Conservation (phyloP, 2,329 filamentous ascomycete genomes). For the Aspergillus sp. region DNA sequence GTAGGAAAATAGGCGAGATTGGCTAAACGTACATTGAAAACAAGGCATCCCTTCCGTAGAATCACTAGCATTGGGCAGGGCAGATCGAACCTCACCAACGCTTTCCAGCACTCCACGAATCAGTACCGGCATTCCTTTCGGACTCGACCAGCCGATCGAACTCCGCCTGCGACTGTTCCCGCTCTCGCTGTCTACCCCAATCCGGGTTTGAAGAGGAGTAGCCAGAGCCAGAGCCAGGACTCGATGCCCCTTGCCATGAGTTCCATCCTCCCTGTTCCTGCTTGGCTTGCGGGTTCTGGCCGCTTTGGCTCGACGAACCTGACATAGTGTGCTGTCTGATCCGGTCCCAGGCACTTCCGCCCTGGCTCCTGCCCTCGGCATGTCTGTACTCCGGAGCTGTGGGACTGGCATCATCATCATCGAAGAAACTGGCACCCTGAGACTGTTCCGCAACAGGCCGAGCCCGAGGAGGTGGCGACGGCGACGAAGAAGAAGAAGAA, state of each 20-base stretch:
- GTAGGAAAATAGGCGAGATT: not conserved
- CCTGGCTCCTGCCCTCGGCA: constrained; percentile 5
- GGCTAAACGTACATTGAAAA: not conserved
- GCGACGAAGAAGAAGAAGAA: too few relatives aligned
- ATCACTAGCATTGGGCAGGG: not conserved
- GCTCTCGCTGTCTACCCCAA: constrained; percentile 26
- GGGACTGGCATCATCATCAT: constrained; percentile 39
- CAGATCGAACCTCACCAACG: constrained; percentile 16
- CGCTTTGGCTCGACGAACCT: not conserved
- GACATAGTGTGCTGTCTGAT: constrained; percentile 31
- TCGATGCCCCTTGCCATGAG: not conserved
- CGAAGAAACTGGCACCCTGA: constrained; percentile 30
- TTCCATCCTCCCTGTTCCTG: not conserved
- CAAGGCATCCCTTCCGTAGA: not conserved
- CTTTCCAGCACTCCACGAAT: constrained; percentile 12
- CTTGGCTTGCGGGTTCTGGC: not conserved
- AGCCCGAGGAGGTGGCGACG: not conserved
- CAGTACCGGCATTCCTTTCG: constrained; percentile 32
- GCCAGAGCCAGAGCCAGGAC: not conserved
- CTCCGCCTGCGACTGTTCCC: constrained; percentile 42
- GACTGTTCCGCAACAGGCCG: constrained; percentile 7
- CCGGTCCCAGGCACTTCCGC: constrained; percentile 40
- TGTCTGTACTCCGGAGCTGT: constrained; percentile 33
- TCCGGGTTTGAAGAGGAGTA: constrained; percentile 6
- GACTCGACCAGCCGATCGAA: constrained; percentile 45